Evolutionary conservation across 768 basidiomycete genomes (phyloP), one percentile per base, ranked within the genome.

Genomic region (Suillus bovinus): DNA sequence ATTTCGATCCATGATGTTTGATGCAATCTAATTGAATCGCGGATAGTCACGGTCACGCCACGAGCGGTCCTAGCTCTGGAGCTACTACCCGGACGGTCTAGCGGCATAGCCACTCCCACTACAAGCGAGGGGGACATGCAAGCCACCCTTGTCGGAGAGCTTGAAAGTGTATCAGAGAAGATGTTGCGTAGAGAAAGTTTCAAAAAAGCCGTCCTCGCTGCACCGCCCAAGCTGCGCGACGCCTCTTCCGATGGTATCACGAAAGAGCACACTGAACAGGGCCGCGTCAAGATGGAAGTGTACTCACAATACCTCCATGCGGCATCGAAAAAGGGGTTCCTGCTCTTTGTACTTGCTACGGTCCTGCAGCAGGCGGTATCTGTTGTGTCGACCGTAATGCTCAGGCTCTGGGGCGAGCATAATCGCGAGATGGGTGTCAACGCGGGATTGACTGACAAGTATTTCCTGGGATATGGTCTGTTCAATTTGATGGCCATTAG

Each of bases 321-420:
- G 0, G 91, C 92, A 10, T 94, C 93, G 2, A 86, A 81, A 64
- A 66, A 78, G 1, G 94, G 92, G 1, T 94, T 93, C 70, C 69
- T 70, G 9, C 82, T 90, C 64, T 89, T 90, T 64, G 64, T 94
- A 8, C 54, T 88, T 24, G 77, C 81, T 8, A 84, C 82, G 5
- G 57, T 86, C 1, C 42, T 76, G 27, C 75, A 86, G 60, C 94
- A 96, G 71, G 82, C 78, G 6, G 70, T 82, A 11, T 82, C 83
- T 0, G 85, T 95, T 34, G 60, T 81, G 11, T 83, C 84, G 0
- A 90, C 86, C 31, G 74, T 87, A 36, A 85, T 89, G 49, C 77
- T 96, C n/a, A 84, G 91, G 42, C 78, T 81, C 57, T 96, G 93
- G 94, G 88, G 90, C 9, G 89, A 94, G 70, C 84, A 87, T 63